These are phyloP conservation scores for Setaria viridis DNA, from an alignment of 202 grass and related monocot genomes.

Conservation along the genomic window DNA sequence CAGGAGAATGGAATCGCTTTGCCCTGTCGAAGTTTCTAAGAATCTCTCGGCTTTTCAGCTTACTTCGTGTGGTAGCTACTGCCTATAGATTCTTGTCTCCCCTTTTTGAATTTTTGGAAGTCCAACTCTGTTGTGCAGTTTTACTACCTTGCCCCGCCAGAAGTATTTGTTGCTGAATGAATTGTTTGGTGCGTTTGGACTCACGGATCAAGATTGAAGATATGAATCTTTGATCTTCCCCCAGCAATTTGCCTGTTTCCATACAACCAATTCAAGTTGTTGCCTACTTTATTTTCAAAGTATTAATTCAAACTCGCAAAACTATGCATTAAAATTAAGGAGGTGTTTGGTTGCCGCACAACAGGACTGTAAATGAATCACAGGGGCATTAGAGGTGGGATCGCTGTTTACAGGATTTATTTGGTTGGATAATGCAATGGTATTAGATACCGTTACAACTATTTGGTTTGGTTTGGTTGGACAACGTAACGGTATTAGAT, in stretches of 20 bases:
- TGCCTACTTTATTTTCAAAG: background rate
- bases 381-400: too few relatives aligned
- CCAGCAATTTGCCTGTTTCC: background rate
- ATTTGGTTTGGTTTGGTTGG: too few relatives aligned
- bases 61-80: conserved; percentile 31
- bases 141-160: background rate
- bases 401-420: too few relatives aligned
- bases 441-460: too few relatives aligned
- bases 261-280: background rate
- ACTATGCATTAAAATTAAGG: background rate
- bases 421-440: too few relatives aligned
- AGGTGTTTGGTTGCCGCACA: too few relatives aligned
- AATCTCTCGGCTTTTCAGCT: conserved; percentile 42
- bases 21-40: conserved; percentile 45
- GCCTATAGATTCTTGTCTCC: conserved; percentile 15
- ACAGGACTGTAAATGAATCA: too few relatives aligned
- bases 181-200: background rate
- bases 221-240: background rate
- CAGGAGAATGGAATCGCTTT: conserved; percentile 56
- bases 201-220: background rate
- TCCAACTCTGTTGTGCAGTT: background rate
- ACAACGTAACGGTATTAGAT: too few relatives aligned
- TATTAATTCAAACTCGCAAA: background rate
- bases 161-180: background rate
- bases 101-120: background rate